Base-by-base conservation (phyloP, 1,284 basidiomycete genomes). In the Leccinum laetum region DNA sequence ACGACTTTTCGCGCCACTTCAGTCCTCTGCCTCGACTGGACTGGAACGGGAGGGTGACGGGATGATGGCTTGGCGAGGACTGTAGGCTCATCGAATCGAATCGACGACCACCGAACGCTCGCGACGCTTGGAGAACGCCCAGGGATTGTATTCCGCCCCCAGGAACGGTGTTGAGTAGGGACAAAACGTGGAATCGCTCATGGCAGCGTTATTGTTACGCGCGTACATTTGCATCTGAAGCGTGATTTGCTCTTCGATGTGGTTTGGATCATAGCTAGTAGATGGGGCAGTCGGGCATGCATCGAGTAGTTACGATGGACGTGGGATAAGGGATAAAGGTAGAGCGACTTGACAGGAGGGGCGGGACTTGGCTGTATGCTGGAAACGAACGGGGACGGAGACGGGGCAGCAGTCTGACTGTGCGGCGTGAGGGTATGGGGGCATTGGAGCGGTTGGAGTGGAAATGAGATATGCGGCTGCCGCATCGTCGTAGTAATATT, bases 391-490 rank as follows among this genome's bases (percentile, higher is more conserved):
- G 88, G 89, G 1, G 88, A 89, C 0, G 89, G 88, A 0, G 88
- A 88, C 0, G 89, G 87, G 1, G 90, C 89, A 6, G 87, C 84
- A 0, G 89, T 90, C 66, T 90, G 86, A 64, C 84, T 89, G 65
- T 90, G 87, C 5, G 90, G 91, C 0, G 90, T 92, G 0, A 90
- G 90, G 91, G 90, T 57, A 92, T 83, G 6, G 90, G 91, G 0
- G 89, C 90, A 63, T 86, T 84, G 0, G 90, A 89, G 1, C 90
- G 84, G 6, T 81, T 79, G 2, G 86, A 83, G 29, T 82, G 81
- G 21, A 86, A 77, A 70, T 86, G 52, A 89, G 77, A 73, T 88
- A 89, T 18, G 83, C 79, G 0, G 84, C 82, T 0, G 84, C 79
- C 2, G 86, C 79, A 69, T 90, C 86, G 52, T 89, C 87, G 56